A percentile compares a stretch with the other conserved stretches of the same genome.
Conservation (phyloP, 805 yeast species). For the Zygoascus biomembranicola region DNA sequence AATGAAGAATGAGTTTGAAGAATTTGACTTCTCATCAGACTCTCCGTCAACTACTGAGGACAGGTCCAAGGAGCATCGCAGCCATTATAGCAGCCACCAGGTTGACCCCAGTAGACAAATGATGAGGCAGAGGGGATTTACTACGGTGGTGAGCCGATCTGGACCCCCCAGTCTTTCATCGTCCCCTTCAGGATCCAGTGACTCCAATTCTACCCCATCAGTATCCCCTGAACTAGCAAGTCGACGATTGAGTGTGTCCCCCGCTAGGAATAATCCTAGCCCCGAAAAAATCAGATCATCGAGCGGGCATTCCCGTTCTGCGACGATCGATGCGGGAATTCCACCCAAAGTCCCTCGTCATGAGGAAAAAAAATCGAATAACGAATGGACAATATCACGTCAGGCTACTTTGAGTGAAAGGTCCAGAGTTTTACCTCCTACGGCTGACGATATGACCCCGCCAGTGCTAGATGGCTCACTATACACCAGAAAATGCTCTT, state of each 20-base stretch:
- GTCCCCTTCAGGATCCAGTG: not conserved
- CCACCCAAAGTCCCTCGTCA: slow-evolving; percentile 24
- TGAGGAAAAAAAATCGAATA: slow-evolving; percentile 1
- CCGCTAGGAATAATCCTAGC: not conserved
- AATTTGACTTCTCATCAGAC: not conserved
- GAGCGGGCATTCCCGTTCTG: not conserved
- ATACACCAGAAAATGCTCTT: slow-evolving; percentile 17
- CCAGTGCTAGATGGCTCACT: not conserved
- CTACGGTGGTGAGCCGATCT: not conserved
- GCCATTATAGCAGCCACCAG: not conserved
- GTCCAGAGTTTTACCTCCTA: not conserved
- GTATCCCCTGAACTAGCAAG: not conserved
- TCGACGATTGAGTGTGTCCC: not conserved
- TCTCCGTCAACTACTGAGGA: not conserved
- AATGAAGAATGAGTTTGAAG: not conserved
- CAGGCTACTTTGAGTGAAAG: not conserved
- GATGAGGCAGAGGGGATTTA: not conserved
- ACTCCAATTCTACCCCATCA: not conserved
- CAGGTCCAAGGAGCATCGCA: not conserved
- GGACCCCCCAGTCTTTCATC: not conserved
- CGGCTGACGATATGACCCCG: not conserved
- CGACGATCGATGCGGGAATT: slow-evolving; percentile 19
- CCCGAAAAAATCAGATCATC: not conserved
- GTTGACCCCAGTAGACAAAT: not conserved
- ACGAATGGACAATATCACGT: not conserved